These are phyloP conservation scores for Erodium chrysanthum DNA, from an alignment of 441 rosid genomes.

Conservation along the genomic window DNA sequence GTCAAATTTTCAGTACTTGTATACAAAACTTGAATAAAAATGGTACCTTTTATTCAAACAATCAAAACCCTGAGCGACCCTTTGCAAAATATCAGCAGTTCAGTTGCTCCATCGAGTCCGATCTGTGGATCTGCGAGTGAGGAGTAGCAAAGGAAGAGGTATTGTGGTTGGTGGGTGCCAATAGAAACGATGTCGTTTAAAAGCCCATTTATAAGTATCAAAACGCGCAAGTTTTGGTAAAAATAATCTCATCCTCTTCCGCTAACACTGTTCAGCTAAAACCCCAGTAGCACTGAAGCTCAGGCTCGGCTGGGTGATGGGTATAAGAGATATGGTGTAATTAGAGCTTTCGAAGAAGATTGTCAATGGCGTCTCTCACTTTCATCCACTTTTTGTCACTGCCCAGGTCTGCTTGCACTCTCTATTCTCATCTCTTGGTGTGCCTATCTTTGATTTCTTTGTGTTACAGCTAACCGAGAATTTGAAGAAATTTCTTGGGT, in stretches of 20 bases:
- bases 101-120: neutral
- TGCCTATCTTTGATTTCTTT: neutral
- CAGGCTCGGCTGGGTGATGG: neutral
- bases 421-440: neutral
- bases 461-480: neutral
- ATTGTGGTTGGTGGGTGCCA: neutral
- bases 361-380: conserved; percentile 53
- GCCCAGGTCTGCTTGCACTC: conserved; percentile 46
- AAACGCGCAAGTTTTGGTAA: neutral
- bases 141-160: neutral
- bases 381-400: conserved; percentile 44
- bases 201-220: neutral
- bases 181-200: neutral
- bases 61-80: neutral
- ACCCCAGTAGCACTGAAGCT: conserved; percentile 3
- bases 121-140: neutral
- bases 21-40: neutral
- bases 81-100: neutral
- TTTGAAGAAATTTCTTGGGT: neutral
- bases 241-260: conserved; percentile 1
- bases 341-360: conserved; percentile 5
- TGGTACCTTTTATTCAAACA: neutral
- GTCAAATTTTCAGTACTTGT: neutral
- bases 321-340: neutral
- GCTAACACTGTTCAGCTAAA: neutral